phyloP scores from a whole-genome alignment of 176 grass and related monocot species.

The Oryza australiensis region DNA sequence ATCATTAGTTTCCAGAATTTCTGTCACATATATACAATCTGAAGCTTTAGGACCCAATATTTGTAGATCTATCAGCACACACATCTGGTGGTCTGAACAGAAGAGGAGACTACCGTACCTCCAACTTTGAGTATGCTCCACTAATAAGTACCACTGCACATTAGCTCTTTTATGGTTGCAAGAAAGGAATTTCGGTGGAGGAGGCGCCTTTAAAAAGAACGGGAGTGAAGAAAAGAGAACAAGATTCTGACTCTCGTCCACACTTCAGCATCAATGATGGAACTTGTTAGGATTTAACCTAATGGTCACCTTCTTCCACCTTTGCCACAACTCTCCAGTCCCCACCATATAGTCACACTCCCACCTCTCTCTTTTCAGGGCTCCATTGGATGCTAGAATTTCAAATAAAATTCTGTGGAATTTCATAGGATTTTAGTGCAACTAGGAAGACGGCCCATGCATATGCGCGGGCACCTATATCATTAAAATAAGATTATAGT shows the following conservation, averaged over 20 bases:
- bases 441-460: too few relatives aligned
- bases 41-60: background rate
- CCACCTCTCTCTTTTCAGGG: background rate
- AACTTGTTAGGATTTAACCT: background rate
- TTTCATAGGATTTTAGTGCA: background rate
- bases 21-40: background rate
- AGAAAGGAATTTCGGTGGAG: slow-evolving; percentile 25
- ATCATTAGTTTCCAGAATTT: background rate
- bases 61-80: background rate
- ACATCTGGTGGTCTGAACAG: background rate
- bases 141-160: background rate
- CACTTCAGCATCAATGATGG: background rate
- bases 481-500: too few relatives aligned
- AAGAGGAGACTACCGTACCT: background rate
- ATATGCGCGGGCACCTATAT: too few relatives aligned
- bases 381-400: background rate
- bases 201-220: slow-evolving; percentile 35
- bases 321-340: background rate
- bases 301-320: background rate
- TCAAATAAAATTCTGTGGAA: background rate
- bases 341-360: background rate
- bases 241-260: slow-evolving; percentile 13
- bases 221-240: slow-evolving; percentile 17
- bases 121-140: background rate
- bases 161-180: background rate